A percentile compares a stretch with the other conserved stretches of the same genome.
Conservation (phyloP, 768 basidiomycete species). For the Russula compacta region DNA sequence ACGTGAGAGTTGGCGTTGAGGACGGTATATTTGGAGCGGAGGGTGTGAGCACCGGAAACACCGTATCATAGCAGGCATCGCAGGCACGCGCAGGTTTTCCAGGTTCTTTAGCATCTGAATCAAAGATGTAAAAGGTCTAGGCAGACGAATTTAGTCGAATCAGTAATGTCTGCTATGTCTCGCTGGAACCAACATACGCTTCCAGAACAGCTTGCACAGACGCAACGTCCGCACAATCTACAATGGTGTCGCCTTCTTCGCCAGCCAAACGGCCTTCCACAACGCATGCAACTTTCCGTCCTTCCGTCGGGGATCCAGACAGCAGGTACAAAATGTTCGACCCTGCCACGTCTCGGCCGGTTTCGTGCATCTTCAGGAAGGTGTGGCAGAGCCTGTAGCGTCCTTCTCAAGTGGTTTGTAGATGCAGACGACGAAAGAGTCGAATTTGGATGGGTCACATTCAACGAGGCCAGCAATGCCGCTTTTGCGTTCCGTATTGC, state of each 20-base stretch:
- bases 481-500: conserved; percentile 64
- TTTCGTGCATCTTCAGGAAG: conserved; percentile 38
- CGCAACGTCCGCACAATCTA: conserved; percentile 74
- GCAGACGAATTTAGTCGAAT: background rate
- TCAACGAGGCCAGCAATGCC: conserved; percentile 59
- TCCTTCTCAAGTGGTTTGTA: conserved; percentile 64
- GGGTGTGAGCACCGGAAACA: conserved; percentile 55
- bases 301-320: conserved; percentile 88
- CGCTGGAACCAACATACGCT: conserved; percentile 40
- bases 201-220: conserved; percentile 77
- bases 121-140: conserved; percentile 79
- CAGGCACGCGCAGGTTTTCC: conserved; percentile 71
- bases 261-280: conserved; percentile 69
- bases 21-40: conserved; percentile 14
- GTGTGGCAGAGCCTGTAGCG: conserved; percentile 65
- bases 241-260: conserved; percentile 78
- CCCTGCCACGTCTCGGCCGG: conserved; percentile 39
- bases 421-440: conserved; percentile 73
- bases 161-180: background rate
- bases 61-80: conserved; percentile 76
- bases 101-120: conserved; percentile 35
- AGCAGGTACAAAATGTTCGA: conserved; percentile 82
- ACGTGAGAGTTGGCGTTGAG: conserved; percentile 37
- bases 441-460: conserved; percentile 66
- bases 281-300: conserved; percentile 80